Evolutionary conservation across 352 stramenopile genomes (phyloP).

Genomic region (Thalassiosira mediterranea): DNA sequence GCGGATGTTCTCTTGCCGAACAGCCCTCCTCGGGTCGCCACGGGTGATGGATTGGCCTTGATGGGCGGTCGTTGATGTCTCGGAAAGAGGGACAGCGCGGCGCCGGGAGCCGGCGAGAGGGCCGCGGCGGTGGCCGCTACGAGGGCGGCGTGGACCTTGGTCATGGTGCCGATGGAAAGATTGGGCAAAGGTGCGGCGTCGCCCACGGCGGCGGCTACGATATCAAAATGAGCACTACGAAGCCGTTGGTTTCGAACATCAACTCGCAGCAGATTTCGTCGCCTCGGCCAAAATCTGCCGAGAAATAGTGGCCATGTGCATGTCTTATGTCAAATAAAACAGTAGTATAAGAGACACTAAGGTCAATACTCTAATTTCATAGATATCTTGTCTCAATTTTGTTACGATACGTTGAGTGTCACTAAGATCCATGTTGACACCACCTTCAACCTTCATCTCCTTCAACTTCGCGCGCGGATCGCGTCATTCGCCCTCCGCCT

Average conservation of each 20-base stretch:
- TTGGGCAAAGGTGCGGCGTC: too few relatives aligned
- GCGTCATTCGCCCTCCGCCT: not conserved
- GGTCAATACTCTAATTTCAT: too few relatives aligned
- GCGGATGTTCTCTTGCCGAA: too few relatives aligned
- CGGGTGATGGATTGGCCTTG: too few relatives aligned
- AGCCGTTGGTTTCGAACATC: not conserved
- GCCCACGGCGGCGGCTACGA: too few relatives aligned
- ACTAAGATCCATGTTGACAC: not conserved
- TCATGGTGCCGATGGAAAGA: not conserved
- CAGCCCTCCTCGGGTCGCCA: too few relatives aligned
- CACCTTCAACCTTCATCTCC: not conserved
- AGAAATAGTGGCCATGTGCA: not conserved
- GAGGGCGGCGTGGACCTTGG: conserved; percentile 14
- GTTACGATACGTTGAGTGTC: too few relatives aligned
- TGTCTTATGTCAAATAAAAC: not conserved
- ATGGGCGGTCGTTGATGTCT: too few relatives aligned
- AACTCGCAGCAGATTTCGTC: not conserved
- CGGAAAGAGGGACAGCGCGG: too few relatives aligned
- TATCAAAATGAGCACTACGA: not conserved
- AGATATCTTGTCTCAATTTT: too few relatives aligned
- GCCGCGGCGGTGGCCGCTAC: too few relatives aligned
- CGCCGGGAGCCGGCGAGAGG: too few relatives aligned
- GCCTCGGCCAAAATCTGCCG: not conserved
- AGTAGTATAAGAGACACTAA: not conserved
- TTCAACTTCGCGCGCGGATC: conserved; percentile 2